Conservation (phyloP, 2,329 filamentous ascomycete species). For the Paraphaeosphaeria minitans region DNA sequence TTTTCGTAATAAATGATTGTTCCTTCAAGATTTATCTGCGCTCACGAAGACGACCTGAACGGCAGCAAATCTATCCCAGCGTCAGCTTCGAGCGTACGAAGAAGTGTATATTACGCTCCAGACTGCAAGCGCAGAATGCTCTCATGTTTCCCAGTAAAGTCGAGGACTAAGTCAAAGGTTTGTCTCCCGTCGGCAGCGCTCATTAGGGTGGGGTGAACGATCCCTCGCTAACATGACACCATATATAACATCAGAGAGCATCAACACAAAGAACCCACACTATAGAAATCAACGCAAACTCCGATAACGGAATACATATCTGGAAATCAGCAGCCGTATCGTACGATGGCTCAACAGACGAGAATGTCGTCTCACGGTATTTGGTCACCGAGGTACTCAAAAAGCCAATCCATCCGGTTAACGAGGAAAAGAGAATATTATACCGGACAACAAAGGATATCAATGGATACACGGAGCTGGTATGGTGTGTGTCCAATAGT, state of each 20-base stretch:
- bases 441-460: constrained; percentile 1
- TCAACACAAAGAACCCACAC: not conserved
- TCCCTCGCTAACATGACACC: not conserved
- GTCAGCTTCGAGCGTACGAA: not conserved
- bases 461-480: not conserved
- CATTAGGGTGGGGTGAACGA: not conserved
- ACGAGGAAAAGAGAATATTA: not conserved
- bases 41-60: constrained; percentile 10
- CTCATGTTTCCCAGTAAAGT: not conserved
- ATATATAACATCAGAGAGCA: not conserved
- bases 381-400: constrained; percentile 6
- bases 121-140: not conserved
- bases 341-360: constrained; percentile 1
- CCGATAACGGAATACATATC: not conserved
- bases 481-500: not conserved
- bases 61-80: not conserved
- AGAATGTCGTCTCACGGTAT: constrained; percentile 1
- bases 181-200: not conserved
- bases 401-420: not conserved
- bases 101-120: not conserved
- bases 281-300: not conserved
- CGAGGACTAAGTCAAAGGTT: not conserved
- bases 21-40: not conserved
- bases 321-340: constrained; percentile 5
- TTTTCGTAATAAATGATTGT: not conserved